Percentiles rank a stretch among this genome's conserved stretches.
phyloP scores from a whole-genome alignment of 208 protist genomes.

The Acanthamoeba lenticulata region DNA sequence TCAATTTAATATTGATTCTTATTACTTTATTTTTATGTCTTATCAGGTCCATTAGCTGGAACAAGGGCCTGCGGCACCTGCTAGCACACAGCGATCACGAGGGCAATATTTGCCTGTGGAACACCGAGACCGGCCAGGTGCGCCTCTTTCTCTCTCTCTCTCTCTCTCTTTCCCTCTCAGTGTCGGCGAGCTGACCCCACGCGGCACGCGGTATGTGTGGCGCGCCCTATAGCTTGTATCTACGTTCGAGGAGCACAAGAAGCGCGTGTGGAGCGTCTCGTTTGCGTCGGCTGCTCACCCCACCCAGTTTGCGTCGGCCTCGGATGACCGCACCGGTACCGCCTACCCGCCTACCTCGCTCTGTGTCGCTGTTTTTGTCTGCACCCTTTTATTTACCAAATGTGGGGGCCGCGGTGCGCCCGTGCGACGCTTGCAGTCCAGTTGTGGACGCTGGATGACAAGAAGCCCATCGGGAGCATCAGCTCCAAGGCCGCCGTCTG shows the following conservation, averaged over 20 bases:
- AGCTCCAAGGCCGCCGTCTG: neutral
- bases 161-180: neutral
- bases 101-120: slow-evolving; percentile 38
- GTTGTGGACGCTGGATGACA: neutral
- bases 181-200: neutral
- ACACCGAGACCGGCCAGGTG: neutral
- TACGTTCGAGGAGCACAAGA: neutral
- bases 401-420: too few species aligned
- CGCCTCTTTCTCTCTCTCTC: neutral
- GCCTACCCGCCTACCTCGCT: neutral
- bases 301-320: slow-evolving; percentile 7
- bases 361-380: too few species aligned
- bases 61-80: neutral
- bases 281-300: neutral
- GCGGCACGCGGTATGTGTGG: too few species aligned
- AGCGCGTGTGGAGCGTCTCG: slow-evolving; percentile 13
- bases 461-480: neutral
- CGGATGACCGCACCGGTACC: neutral
- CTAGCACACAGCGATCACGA: neutral
- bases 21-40: too few species aligned
- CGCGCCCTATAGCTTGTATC: slow-evolving; percentile 7
- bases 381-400: too few species aligned
- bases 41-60: slow-evolving; percentile 6
- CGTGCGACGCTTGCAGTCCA: neutral
- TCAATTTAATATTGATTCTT: too few species aligned